Conservation (phyloP, 108 stramenopile species). For the Cyclotella sp. region DNA sequence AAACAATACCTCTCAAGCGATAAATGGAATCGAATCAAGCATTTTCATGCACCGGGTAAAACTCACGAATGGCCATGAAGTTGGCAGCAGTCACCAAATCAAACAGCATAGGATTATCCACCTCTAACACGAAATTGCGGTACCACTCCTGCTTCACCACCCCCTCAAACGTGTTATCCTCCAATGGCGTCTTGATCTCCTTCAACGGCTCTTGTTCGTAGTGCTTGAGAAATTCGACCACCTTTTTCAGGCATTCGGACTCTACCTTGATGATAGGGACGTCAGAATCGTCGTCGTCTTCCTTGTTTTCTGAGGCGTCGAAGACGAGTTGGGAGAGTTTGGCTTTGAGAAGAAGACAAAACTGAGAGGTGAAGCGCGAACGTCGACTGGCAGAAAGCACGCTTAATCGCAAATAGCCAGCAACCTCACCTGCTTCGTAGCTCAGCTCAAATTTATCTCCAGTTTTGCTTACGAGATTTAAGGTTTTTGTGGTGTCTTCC, state of each 20-base stretch:
- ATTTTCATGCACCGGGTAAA: not conserved
- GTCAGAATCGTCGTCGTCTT: constrained; percentile 38
- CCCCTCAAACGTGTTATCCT: constrained; percentile 71
- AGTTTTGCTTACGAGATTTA: constrained; percentile 11
- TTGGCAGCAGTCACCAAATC: constrained; percentile 83
- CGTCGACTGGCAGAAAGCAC: not conserved
- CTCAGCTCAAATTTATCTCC: constrained; percentile 10
- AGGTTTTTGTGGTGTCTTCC: constrained; percentile 2
- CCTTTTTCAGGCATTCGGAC: constrained; percentile 58
- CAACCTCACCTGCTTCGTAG: constrained; percentile 4
- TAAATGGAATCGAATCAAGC: not conserved
- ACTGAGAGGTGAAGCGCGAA: not conserved
- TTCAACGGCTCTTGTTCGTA: constrained; percentile 67
- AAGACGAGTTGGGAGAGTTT: constrained; percentile 46
- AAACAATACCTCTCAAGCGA: not conserved
- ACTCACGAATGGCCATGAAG: constrained; percentile 76
- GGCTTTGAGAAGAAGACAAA: constrained; percentile 18
- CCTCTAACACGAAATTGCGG: constrained; percentile 60
- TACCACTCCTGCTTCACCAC: constrained; percentile 83
- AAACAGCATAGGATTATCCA: constrained; percentile 76
- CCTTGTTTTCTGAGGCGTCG: constrained; percentile 25
- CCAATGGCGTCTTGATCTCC: constrained; percentile 77
- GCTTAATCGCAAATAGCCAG: not conserved
- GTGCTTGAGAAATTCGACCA: constrained; percentile 84
- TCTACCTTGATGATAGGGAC: constrained; percentile 54